These are phyloP conservation scores for Clavispora vitiphila DNA, from an alignment of 805 yeast species.

Conservation along the genomic window DNA sequence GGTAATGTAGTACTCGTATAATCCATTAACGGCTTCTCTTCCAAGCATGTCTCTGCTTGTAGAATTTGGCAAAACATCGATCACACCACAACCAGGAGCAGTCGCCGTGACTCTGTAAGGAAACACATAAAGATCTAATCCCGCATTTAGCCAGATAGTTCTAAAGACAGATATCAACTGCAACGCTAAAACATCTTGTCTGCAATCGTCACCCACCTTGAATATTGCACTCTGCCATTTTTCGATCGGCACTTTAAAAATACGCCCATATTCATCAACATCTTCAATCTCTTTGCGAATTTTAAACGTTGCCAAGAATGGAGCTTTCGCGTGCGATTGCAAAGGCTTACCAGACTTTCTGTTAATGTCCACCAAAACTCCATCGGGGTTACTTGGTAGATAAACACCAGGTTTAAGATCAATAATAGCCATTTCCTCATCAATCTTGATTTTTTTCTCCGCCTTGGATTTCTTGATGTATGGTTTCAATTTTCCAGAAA, in stretches of 20 bases:
- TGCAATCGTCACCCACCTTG: conserved; percentile 98
- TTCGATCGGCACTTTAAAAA: conserved; percentile 42
- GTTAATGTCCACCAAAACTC: conserved; percentile 86
- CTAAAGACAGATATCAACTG: conserved; percentile 90
- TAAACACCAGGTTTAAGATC: conserved; percentile 77
- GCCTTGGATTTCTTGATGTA: conserved; percentile 91
- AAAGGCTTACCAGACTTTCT: conserved; percentile 89
- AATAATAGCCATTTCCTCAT: conserved; percentile 86
- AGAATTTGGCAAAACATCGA: conserved; percentile 94
- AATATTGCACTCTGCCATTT: conserved; percentile 94
- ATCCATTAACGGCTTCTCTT: conserved; percentile 96
- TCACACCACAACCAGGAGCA: conserved; percentile 98
- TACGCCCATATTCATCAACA: conserved; percentile 36
- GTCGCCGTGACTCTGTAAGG: conserved; percentile 97
- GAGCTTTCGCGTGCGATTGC: conserved; percentile 98
- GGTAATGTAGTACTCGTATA: conserved; percentile 84
- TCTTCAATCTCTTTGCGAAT: conserved; percentile 56
- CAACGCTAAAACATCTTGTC: conserved; percentile 93
- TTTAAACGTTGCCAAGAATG: conserved; percentile 93
- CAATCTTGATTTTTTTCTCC: conserved; percentile 93
- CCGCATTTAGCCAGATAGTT: conserved; percentile 82
- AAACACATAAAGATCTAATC: conserved; percentile 84
- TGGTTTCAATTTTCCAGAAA: conserved; percentile 93
- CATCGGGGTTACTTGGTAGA: conserved; percentile 95
- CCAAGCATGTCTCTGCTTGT: conserved; percentile 98